These are phyloP conservation scores for Alternaria ethzedia DNA, from an alignment of 2,329 filamentous ascomycete genomes.

Conservation along the genomic window DNA sequence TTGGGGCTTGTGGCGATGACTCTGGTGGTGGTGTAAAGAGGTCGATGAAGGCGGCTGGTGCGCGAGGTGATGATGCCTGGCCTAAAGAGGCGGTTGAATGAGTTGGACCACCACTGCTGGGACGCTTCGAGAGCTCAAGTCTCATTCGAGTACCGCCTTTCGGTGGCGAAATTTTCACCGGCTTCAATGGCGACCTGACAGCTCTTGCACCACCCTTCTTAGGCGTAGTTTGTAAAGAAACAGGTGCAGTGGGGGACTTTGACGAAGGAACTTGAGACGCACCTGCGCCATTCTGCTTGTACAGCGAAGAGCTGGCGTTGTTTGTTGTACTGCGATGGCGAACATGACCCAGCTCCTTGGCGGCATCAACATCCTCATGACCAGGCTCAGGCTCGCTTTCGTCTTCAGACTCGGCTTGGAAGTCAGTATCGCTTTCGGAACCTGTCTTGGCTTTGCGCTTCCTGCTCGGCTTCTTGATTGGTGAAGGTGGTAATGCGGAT, in stretches of 20 bases:
- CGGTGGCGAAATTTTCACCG: neutral
- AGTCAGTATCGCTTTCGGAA: slow-evolving; percentile 58
- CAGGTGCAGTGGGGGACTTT: slow-evolving; percentile 5
- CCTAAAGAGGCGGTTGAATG: neutral
- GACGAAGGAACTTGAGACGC: slow-evolving; percentile 18
- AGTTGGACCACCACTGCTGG: neutral
- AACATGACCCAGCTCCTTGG: slow-evolving; percentile 8
- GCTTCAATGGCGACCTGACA: neutral
- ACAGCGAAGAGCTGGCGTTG: slow-evolving; percentile 14
- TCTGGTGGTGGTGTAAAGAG: neutral
- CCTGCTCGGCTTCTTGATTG: slow-evolving; percentile 40
- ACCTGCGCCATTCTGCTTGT: slow-evolving; percentile 32
- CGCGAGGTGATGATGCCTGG: neutral
- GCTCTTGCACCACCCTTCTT: neutral
- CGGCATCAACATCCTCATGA: slow-evolving; percentile 10
- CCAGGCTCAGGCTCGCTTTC: slow-evolving; percentile 28
- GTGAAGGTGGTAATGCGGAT: slow-evolving; percentile 23
- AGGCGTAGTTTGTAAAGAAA: neutral
- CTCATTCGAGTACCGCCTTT: neutral
- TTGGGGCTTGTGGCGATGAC: slow-evolving; percentile 3
- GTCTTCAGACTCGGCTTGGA: slow-evolving; percentile 49
- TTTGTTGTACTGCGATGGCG: slow-evolving; percentile 11
- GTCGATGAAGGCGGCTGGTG: neutral
- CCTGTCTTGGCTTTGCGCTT: slow-evolving; percentile 38
- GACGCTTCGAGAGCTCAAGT: neutral